Percentiles rank a stretch among this genome's conserved stretches.
phyloP scores from a whole-genome alignment of 176 grass and related monocot genomes.

The Bolboschoenus planiculmis region DNA sequence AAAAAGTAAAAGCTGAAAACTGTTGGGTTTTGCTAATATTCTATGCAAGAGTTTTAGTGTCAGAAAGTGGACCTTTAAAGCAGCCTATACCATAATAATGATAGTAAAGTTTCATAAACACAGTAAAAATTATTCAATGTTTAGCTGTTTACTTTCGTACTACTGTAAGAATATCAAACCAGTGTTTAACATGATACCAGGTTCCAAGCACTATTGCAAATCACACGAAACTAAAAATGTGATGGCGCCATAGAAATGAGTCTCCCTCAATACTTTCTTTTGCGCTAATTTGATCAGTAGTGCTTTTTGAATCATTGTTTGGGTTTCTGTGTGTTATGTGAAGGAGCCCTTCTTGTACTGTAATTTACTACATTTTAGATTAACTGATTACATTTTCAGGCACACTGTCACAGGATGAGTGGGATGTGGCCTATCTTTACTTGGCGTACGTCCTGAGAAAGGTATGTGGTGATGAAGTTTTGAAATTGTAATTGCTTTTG shows the following conservation, averaged over 20 bases:
- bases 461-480: slow-evolving; percentile 26
- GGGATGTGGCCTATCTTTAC: slow-evolving; percentile 94
- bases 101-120: neutral
- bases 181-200: neutral
- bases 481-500: neutral
- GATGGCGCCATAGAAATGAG: neutral
- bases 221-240: neutral
- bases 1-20: neutral
- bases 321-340: neutral
- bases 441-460: slow-evolving; percentile 79
- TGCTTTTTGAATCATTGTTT: neutral
- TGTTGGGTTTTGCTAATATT: neutral
- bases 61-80: neutral
- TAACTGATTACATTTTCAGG: slow-evolving; percentile 35
- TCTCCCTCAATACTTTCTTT: neutral
- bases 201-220: neutral
- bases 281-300: neutral
- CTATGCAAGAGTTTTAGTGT: neutral
- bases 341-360: neutral
- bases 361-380: neutral
- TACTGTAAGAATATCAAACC: neutral
- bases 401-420: slow-evolving; percentile 74
- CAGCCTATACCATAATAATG: neutral
- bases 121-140: neutral
- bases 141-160: neutral